Percentiles rank a stretch among this genome's conserved stretches.
These are phyloP conservation scores for Thalassiosira delicatula DNA, from an alignment of 352 stramenopile genomes.

Conservation along the genomic window DNA sequence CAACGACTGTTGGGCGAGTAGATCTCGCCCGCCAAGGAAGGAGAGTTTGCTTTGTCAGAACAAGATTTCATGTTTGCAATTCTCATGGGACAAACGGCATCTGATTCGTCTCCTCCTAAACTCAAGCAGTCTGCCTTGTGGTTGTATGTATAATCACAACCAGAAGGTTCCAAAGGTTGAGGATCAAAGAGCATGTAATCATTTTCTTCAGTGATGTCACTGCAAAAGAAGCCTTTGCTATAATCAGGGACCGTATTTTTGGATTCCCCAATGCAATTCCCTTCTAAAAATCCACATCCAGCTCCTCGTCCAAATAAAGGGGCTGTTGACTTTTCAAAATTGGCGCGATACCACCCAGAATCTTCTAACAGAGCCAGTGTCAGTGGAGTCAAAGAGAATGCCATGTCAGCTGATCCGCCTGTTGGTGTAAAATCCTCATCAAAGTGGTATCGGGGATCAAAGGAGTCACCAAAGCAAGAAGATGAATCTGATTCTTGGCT, in stretches of 20 bases:
- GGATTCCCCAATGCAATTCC: constrained; percentile 40
- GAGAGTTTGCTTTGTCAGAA: constrained; percentile 33
- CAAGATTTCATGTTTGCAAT: constrained; percentile 52
- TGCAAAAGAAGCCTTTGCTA: constrained; percentile 35
- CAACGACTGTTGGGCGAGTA: constrained; percentile 56
- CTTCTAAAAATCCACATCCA: constrained; percentile 53
- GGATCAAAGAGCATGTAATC: constrained; percentile 9
- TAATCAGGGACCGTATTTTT: constrained; percentile 46
- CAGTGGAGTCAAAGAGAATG: constrained; percentile 49
- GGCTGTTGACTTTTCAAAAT: constrained; percentile 52
- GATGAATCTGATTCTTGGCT: constrained; percentile 37
- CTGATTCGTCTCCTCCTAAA: background rate
- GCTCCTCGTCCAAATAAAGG: constrained; percentile 45
- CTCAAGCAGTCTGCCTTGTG: constrained; percentile 51
- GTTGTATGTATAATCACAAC: constrained; percentile 60
- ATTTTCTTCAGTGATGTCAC: constrained; percentile 23
- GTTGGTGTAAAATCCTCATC: constrained; percentile 41
- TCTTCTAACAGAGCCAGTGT: constrained; percentile 64
- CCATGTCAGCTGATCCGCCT: constrained; percentile 44
- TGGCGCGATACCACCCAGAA: constrained; percentile 64
- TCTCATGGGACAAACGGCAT: constrained; percentile 48
- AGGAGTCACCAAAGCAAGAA: constrained; percentile 47
- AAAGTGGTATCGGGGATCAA: constrained; percentile 60
- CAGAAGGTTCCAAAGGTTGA: constrained; percentile 26
- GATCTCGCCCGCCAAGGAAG: constrained; percentile 42